A percentile compares a stretch with the other conserved stretches of the same genome.
Evolutionary conservation across 768 basidiomycete genomes (phyloP).

Genomic region (Auricularia heimuer): DNA sequence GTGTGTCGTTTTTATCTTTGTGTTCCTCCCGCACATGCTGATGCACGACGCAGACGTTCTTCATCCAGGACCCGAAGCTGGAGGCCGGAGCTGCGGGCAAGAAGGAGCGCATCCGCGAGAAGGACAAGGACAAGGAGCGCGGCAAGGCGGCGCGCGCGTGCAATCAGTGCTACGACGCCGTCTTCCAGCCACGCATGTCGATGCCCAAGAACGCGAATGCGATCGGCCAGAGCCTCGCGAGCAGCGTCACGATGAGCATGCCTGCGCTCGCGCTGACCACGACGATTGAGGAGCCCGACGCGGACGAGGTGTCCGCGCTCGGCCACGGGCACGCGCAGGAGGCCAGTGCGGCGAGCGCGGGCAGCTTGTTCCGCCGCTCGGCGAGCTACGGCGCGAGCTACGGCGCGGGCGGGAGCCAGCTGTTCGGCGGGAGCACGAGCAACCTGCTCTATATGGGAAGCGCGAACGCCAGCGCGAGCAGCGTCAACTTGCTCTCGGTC

Average conservation of each 20-base stretch:
- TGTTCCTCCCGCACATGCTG: not conserved
- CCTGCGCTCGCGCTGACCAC: not conserved
- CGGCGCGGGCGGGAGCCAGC: not conserved
- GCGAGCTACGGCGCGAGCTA: not conserved
- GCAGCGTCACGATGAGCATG: not conserved
- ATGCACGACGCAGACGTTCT: constrained; percentile 54
- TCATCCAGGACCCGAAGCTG: constrained; percentile 46
- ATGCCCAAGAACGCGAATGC: not conserved
- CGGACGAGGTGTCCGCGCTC: not conserved
- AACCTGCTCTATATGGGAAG: not conserved
- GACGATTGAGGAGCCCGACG: not conserved
- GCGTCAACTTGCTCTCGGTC: not conserved
- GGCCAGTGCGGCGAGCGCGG: not conserved
- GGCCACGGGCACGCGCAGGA: not conserved
- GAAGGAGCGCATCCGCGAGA: not conserved
- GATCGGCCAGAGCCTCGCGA: not conserved
- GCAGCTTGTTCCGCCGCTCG: not conserved
- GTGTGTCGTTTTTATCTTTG: constrained; percentile 30
- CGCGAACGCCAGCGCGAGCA: not conserved
- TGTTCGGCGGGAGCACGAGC: not conserved
- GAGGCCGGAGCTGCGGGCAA: not conserved
- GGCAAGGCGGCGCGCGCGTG: constrained; percentile 70
- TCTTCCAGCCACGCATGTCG: constrained; percentile 35
- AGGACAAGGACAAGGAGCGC: not conserved
- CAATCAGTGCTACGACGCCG: constrained; percentile 75